Evolutionary conservation across 2,329 filamentous ascomycete species (phyloP).

Genomic region (Xenosphaeropsis pyriputrescens): DNA sequence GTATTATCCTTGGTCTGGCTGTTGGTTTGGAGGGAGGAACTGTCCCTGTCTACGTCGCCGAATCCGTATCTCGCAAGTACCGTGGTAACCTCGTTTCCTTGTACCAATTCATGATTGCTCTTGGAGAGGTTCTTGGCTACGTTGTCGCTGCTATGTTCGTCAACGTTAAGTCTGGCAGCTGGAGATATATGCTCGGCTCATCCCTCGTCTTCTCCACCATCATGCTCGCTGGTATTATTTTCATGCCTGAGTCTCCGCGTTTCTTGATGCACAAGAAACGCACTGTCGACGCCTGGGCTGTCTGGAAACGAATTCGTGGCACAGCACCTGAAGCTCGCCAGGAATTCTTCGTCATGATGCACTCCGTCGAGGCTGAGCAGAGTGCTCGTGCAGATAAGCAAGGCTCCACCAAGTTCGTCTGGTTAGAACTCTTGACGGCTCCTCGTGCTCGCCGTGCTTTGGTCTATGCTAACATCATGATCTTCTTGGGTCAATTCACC

Average conservation of each 20-base stretch:
- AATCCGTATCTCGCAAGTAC: conserved; percentile 51
- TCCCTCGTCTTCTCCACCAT: conserved; percentile 56
- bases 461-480: conserved; percentile 56
- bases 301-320: conserved; percentile 61
- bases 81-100: conserved; percentile 60
- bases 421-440: conserved; percentile 61
- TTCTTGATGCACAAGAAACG: conserved; percentile 55
- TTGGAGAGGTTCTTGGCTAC: conserved; percentile 61
- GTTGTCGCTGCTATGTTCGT: conserved; percentile 61
- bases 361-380: conserved; percentile 42
- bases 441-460: conserved; percentile 51
- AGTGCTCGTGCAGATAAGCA: conserved; percentile 27
- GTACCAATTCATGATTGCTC: conserved; percentile 64
- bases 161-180: conserved; percentile 46
- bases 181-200: conserved; percentile 61
- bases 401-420: conserved; percentile 41
- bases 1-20: conserved; percentile 55
- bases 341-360: conserved; percentile 60
- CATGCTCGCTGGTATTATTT: conserved; percentile 44
- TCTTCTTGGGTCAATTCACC: conserved; percentile 55
- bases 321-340: conserved; percentile 42
- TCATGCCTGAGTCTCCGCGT: conserved; percentile 55
- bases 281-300: conserved; percentile 43
- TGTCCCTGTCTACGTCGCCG: conserved; percentile 61
- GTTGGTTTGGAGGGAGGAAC: conserved; percentile 63